A percentile compares a stretch with the other conserved stretches of the same genome.
phyloP scores from a whole-genome alignment of 768 basidiomycete species.

The Rhodosporidiobolus sp. region DNA sequence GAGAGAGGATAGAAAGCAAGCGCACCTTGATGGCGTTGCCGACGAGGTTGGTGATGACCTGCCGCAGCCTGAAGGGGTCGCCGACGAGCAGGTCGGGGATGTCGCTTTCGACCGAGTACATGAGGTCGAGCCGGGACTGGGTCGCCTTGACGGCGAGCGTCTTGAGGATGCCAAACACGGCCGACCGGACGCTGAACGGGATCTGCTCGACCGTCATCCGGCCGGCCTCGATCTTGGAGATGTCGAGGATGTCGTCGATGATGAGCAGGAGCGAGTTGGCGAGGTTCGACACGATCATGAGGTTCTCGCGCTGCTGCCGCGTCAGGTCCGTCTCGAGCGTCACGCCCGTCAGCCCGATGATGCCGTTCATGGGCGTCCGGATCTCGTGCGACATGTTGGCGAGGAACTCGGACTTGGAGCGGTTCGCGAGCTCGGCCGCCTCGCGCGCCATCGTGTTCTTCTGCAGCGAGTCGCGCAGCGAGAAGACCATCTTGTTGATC shows the following conservation, averaged over 20 bases:
- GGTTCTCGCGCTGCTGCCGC: slow-evolving; percentile 87
- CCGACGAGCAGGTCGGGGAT: slow-evolving; percentile 97
- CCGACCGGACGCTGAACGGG: slow-evolving; percentile 95
- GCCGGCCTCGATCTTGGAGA: slow-evolving; percentile 98
- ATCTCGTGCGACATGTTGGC: slow-evolving; percentile 95
- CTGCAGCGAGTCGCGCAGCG: slow-evolving; percentile 91
- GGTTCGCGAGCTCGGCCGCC: slow-evolving; percentile 95
- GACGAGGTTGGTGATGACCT: slow-evolving; percentile 87
- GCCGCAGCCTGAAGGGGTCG: slow-evolving; percentile 76
- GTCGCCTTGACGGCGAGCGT: slow-evolving; percentile 96
- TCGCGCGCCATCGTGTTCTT: slow-evolving; percentile 97
- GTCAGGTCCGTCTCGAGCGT: slow-evolving; percentile 95
- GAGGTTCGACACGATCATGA: slow-evolving; percentile 90
- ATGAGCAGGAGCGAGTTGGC: slow-evolving; percentile 89
- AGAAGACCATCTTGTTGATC: slow-evolving; percentile 99
- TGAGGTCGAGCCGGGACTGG: slow-evolving; percentile 91
- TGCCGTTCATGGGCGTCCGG: slow-evolving; percentile 99
- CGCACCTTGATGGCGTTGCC: slow-evolving; percentile 82
- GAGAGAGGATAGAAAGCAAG: background rate
- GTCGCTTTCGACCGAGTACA: slow-evolving; percentile 90
- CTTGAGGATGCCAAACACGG: slow-evolving; percentile 95
- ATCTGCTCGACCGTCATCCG: slow-evolving; percentile 99
- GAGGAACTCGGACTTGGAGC: slow-evolving; percentile 94
- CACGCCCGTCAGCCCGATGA: slow-evolving; percentile 99
- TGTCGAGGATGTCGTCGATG: slow-evolving; percentile 99